A percentile compares a stretch with the other conserved stretches of the same genome.
phyloP scores from a whole-genome alignment of 768 basidiomycete species.

The Cystoderma amianthinum region DNA sequence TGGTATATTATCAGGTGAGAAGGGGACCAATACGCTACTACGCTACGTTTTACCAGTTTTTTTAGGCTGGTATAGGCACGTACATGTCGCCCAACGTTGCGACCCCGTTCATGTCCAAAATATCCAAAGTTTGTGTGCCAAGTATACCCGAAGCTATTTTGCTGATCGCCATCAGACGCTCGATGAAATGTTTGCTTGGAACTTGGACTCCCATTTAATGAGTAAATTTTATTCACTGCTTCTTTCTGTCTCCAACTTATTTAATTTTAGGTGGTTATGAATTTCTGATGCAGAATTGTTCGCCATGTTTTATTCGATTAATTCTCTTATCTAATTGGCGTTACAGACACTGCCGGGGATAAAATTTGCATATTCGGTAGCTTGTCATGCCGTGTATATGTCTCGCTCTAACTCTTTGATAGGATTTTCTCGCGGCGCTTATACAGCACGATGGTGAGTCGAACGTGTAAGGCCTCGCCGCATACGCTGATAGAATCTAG shows the following conservation, averaged over 20 bases:
- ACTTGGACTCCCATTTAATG: constrained; percentile 42
- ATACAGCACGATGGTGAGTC: constrained; percentile 45
- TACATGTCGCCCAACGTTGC: constrained; percentile 32
- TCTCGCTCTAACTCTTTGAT: not conserved
- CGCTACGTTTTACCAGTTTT: no score
- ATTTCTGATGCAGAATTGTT: constrained; percentile 55
- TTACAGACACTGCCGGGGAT: constrained; percentile 41
- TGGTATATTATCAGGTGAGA: constrained; percentile 51
- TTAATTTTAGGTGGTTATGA: constrained; percentile 39
- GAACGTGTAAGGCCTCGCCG: no score
- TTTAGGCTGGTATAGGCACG: constrained; percentile 45
- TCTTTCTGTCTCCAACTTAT: not conserved
- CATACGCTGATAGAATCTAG: constrained; percentile 11
- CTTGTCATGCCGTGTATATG: constrained; percentile 1
- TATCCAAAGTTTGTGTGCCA: constrained; percentile 36
- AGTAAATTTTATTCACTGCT: constrained; percentile 16
- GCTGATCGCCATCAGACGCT: constrained; percentile 35
- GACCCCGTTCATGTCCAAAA: constrained; percentile 23
- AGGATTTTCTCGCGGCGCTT: constrained; percentile 61
- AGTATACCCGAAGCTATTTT: no score
- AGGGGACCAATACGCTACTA: no score
- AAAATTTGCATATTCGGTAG: constrained; percentile 56
- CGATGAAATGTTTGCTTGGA: constrained; percentile 44
- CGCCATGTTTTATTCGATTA: no score
- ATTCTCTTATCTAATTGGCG: not conserved